phyloP scores from a whole-genome alignment of 768 basidiomycete genomes.

The Tephrocybe sp. region DNA sequence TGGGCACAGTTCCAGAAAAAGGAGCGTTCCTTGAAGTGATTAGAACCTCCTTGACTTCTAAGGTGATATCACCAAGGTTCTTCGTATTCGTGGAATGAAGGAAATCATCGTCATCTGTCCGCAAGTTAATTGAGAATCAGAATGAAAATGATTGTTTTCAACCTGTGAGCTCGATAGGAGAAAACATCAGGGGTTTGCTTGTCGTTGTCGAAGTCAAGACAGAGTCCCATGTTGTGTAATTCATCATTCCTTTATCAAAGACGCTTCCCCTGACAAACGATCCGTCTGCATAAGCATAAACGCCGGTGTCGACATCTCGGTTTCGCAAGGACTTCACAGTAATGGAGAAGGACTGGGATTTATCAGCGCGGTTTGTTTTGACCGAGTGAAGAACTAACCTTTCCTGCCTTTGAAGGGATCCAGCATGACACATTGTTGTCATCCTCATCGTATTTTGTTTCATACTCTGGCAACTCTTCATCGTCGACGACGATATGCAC shows the following conservation, averaged over 20 bases:
- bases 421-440: conserved; percentile 19
- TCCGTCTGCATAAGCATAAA: conserved; percentile 12
- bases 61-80: conserved; percentile 1
- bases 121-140: not conserved
- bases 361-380: not conserved
- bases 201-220: not conserved
- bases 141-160: not conserved
- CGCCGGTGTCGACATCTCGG: not conserved
- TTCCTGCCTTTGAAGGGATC: conserved; percentile 23
- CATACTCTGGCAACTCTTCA: conserved; percentile 13
- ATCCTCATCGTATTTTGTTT: conserved; percentile 8
- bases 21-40: not conserved
- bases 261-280: not conserved
- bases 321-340: not conserved
- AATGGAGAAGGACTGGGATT: not conserved
- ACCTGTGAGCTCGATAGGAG: conserved; percentile 15
- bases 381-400: conserved; percentile 9
- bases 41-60: not conserved
- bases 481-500: conserved; percentile 17
- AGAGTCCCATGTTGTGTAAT: not conserved
- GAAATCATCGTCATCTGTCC: conserved; percentile 22
- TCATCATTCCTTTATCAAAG: not conserved
- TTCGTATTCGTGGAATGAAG: not conserved
- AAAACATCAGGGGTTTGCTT: conserved; percentile 11
- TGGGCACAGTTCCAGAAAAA: not conserved